Conservation (phyloP, 192 early-diverging fungal species). For the Coemansia sp. region DNA sequence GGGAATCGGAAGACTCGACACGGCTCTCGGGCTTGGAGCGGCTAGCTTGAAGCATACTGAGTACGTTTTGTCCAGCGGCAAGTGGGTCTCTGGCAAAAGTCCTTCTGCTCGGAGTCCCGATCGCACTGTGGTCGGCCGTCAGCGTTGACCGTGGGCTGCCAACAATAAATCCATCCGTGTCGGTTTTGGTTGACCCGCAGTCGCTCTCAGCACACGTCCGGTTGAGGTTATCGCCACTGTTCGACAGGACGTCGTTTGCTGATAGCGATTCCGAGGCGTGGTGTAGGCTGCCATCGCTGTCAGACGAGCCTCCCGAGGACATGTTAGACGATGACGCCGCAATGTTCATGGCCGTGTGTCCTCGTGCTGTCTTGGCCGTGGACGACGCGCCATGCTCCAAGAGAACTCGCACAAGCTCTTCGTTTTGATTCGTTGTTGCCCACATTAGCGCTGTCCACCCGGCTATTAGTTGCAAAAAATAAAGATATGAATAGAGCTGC, state of each 20-base stretch:
- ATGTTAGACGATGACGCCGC: conserved; percentile 46
- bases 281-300: conserved; percentile 17
- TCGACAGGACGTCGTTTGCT: conserved; percentile 8
- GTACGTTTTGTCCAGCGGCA: conserved; percentile 46
- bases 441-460: conserved; percentile 91
- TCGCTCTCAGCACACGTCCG: conserved; percentile 6
- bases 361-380: conserved; percentile 63
- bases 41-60: conserved; percentile 52
- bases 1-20: neutral
- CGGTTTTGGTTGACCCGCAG: conserved; percentile 18
- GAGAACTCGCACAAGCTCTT: conserved; percentile 68
- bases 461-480: conserved; percentile 34
- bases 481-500: neutral
- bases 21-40: conserved; percentile 14
- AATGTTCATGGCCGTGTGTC: conserved; percentile 75
- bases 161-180: conserved; percentile 14
- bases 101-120: conserved; percentile 26
- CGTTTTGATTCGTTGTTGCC: conserved; percentile 82
- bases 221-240: conserved; percentile 11
- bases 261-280: conserved; percentile 25
- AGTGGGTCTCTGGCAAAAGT: conserved; percentile 24
- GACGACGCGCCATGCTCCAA: conserved; percentile 78
- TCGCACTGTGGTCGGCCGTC: conserved; percentile 24
- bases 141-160: conserved; percentile 35
- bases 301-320: conserved; percentile 30